These are phyloP conservation scores for Carex kokanica DNA, from an alignment of 176 grass and related monocot genomes.

Conservation along the genomic window DNA sequence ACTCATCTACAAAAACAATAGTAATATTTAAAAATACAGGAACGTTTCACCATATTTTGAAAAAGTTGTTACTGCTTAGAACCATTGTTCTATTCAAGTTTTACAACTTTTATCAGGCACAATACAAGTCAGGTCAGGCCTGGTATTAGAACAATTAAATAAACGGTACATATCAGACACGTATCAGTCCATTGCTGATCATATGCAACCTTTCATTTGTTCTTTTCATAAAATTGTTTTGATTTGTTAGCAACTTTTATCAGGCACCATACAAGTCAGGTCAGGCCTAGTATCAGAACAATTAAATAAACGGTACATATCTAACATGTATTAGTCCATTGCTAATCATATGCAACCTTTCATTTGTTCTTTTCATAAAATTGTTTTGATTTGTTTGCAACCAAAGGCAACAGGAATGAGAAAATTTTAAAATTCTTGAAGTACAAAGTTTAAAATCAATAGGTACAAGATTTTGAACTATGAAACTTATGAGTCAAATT, in stretches of 20 bases:
- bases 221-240: background rate
- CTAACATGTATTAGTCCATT: background rate
- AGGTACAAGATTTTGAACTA: background rate
- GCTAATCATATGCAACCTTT: background rate
- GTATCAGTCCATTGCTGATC: background rate
- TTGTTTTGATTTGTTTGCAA: conserved; percentile 3
- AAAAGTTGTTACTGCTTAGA: background rate
- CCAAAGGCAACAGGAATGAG: background rate
- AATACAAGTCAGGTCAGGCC: background rate
- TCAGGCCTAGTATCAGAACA: conserved; percentile 2
- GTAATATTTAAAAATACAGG: conserved; percentile 15
- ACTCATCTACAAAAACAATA: conserved; percentile 53
- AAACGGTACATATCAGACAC: background rate
- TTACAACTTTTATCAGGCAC: conserved; percentile 2
- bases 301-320: background rate
- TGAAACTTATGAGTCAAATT: background rate
- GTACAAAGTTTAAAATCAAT: background rate
- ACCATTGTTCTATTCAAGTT: background rate
- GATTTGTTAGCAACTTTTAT: background rate
- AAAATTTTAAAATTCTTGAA: background rate
- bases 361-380: background rate
- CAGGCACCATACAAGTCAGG: background rate
- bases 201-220: background rate
- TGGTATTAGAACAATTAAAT: background rate
- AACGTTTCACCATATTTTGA: conserved; percentile 10